These are phyloP conservation scores for Lablab purpureus DNA, from an alignment of 306 rosid genomes.

Conservation along the genomic window DNA sequence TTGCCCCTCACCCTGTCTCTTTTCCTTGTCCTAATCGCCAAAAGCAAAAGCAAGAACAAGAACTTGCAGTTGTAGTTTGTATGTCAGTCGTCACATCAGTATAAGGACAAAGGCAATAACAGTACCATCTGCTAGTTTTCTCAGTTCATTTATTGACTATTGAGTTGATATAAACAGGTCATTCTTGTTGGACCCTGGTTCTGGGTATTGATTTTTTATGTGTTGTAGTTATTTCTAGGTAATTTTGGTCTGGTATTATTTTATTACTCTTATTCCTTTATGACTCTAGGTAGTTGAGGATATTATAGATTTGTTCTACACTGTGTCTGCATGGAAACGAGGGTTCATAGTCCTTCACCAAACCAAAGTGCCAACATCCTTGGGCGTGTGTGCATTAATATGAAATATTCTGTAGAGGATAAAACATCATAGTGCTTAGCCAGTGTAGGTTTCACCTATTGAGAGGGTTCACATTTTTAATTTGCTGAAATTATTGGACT, in stretches of 20 bases:
- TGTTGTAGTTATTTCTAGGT: no score
- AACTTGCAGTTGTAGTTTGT: background rate
- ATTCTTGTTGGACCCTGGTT: background rate
- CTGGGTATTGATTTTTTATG: no score
- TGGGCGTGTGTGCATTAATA: background rate
- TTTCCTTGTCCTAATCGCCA: background rate
- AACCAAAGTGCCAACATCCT: background rate
- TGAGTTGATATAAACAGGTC: background rate
- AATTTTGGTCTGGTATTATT: no score
- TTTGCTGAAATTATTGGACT: background rate
- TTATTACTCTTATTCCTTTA: no score
- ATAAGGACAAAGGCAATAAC: background rate
- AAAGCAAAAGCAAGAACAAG: background rate
- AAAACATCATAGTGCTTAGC: background rate
- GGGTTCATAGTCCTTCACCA: background rate
- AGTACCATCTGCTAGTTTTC: background rate
- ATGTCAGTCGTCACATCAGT: background rate
- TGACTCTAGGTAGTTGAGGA: background rate
- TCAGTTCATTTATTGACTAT: background rate
- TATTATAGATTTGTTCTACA: no score
- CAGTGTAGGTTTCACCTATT: background rate
- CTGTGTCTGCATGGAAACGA: background rate
- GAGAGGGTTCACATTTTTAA: background rate
- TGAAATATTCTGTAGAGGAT: background rate
- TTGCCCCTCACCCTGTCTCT: background rate